Evolutionary conservation across 2,329 filamentous ascomycete species (phyloP).

Genomic region (Emergomyces pasteurianus): DNA sequence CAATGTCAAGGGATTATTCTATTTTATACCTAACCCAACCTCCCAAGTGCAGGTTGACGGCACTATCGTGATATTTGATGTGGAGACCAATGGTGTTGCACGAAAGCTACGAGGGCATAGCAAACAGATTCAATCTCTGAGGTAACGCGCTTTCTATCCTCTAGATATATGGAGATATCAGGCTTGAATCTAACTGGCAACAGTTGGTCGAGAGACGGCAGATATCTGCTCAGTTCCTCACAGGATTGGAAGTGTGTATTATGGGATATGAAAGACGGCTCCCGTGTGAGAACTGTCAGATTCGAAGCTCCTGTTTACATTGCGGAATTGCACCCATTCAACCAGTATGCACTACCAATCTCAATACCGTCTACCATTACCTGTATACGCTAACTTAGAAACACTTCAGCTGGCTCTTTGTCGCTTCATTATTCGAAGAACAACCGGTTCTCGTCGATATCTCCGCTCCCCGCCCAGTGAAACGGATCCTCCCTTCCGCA

Average conservation of each 20-base stretch:
- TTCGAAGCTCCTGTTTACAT: constrained; percentile 93
- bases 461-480: constrained; percentile 55
- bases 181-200: constrained; percentile 1
- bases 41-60: constrained; percentile 54
- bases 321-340: constrained; percentile 83
- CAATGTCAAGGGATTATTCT: background rate
- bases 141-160: constrained; percentile 22
- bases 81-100: constrained; percentile 94
- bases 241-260: constrained; percentile 95
- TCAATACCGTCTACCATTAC: background rate
- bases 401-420: constrained; percentile 61
- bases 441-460: constrained; percentile 81
- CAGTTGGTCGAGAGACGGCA: constrained; percentile 82
- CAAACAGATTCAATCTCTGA: constrained; percentile 83
- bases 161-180: background rate
- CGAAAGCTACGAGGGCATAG: constrained; percentile 89
- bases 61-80: constrained; percentile 88
- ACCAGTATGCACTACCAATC: constrained; percentile 52
- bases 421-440: constrained; percentile 87
- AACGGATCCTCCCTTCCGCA: constrained; percentile 66
- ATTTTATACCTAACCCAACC: constrained; percentile 2
- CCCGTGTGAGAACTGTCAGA: constrained; percentile 67
- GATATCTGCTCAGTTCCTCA: constrained; percentile 82
- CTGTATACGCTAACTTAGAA: background rate
- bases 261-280: constrained; percentile 74